Evolutionary conservation across 2,329 filamentous ascomycete species (phyloP).

Genomic region (Pseudonectria foliicola): DNA sequence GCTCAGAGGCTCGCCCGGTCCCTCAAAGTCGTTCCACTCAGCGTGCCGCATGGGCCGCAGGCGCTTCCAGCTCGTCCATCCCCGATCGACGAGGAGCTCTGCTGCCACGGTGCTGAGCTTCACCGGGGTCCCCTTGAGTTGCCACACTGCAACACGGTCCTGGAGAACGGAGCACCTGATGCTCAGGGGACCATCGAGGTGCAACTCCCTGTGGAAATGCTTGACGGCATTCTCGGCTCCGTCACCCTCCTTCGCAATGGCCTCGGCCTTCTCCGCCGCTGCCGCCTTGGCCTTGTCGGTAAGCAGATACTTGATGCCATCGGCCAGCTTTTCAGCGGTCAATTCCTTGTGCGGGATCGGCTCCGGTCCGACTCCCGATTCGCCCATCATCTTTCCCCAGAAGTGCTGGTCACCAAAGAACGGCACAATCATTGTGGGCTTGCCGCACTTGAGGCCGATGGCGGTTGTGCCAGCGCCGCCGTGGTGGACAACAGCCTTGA

Average conservation of each 20-base stretch:
- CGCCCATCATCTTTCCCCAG: conserved; percentile 65
- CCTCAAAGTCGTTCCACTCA: conserved; percentile 73
- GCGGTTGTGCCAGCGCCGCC: conserved; percentile 75
- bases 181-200: conserved; percentile 40
- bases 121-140: conserved; percentile 52
- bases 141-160: conserved; percentile 60
- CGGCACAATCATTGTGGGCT: conserved; percentile 68
- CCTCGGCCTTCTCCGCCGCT: conserved; percentile 51
- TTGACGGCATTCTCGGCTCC: conserved; percentile 63
- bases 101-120: conserved; percentile 58
- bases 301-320: conserved; percentile 64
- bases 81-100: conserved; percentile 54
- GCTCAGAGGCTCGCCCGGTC: conserved; percentile 65
- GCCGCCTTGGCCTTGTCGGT: conserved; percentile 52
- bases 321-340: conserved; percentile 54
- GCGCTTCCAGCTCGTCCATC: conserved; percentile 56
- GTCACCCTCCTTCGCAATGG: conserved; percentile 57
- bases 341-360: conserved; percentile 64
- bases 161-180: conserved; percentile 62
- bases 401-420: conserved; percentile 78
- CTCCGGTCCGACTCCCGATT: conserved; percentile 56
- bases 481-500: conserved; percentile 63
- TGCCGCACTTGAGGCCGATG: conserved; percentile 63
- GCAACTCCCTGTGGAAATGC: conserved; percentile 57
- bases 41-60: conserved; percentile 58